A percentile compares a stretch with the other conserved stretches of the same genome.
Conservation (phyloP, 148 eudicot species). For the Fallopia convolvulus region DNA sequence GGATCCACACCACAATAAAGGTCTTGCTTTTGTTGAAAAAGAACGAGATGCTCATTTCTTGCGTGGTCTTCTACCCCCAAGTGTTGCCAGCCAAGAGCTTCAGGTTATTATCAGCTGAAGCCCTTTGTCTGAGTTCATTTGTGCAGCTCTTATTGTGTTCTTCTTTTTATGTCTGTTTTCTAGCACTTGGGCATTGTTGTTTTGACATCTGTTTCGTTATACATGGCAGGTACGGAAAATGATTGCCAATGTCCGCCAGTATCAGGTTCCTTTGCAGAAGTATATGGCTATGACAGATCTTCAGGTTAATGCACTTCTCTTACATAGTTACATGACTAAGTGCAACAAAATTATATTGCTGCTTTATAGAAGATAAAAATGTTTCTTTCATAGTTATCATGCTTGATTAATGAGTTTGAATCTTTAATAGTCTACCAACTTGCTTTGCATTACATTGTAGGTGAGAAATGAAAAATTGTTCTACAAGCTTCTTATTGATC, state of each 20-base stretch:
- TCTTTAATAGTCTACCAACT: neutral
- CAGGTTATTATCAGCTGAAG: conserved; percentile 48
- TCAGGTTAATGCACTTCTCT: conserved; percentile 52
- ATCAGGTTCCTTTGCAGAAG: conserved; percentile 82
- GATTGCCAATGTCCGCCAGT: conserved; percentile 82
- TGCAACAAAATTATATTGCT: neutral
- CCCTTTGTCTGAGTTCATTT: neutral
- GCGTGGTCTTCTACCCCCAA: conserved; percentile 95
- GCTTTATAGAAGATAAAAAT: neutral
- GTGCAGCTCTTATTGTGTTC: neutral
- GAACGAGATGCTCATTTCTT: conserved; percentile 89
- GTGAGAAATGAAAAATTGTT: conserved; percentile 71
- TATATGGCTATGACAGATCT: conserved; percentile 99
- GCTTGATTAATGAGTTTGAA: neutral
- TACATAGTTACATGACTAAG: conserved; percentile 64
- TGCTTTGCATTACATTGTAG: conserved; percentile 23
- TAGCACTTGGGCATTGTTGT: neutral
- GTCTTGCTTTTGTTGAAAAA: conserved; percentile 78
- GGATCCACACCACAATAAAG: conserved; percentile 93
- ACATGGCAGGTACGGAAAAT: conserved; percentile 69
- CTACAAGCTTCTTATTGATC: conserved; percentile 78
- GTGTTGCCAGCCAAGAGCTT: conserved; percentile 55
- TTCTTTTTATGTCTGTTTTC: neutral
- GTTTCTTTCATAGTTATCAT: neutral
- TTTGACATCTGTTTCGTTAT: neutral